Evolutionary conservation across 805 yeast genomes (phyloP), one percentile per base, ranked within the genome.

Genomic region (Yarrowia sp.): DNA sequence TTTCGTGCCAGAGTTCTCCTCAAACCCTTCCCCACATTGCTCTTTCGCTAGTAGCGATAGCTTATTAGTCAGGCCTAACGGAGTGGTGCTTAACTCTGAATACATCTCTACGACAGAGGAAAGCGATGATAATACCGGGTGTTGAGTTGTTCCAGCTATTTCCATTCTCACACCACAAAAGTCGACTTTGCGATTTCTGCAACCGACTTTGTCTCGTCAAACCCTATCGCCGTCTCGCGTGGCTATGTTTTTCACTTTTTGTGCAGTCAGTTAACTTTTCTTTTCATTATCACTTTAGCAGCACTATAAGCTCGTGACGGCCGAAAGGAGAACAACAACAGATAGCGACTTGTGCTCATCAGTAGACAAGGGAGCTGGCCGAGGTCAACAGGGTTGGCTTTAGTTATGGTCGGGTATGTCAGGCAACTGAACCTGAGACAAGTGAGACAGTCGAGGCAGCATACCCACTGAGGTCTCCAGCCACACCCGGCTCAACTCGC

Each of bases 321-420:
- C 49, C 49, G 3, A 44, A 44, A 44, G 51, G 51, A 44, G 35
- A 44, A 25, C 6, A 18, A 18, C 35, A 44, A 29, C 32, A 42
- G 47, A 42, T 42, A 24, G 32, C 29, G 35, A 16, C 24, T 25
- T 13, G 32, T 13, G 33, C 35, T 44, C 35, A 16, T 18, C 22
- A 8, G n/a, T 3, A 24, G 32, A 27, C 33, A 27, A 44, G 35
- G 49, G 16, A 42, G 32, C 47, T 44, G 51, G 51, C 51, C 51
- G 51, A 44, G 51, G 51, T 19, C 51, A 44, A 44, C 51, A 44
- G 51, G 51, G 51, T 44, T 44, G 51, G 35, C 35, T 27, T 18
- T 44, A 44, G 35, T 27, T 4, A 42, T 25, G 16, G 32, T 16
- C 49, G 32, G 49, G 33, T 42, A 25, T 42, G 49, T 16, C 32